Evolutionary conservation across 2,329 filamentous ascomycete genomes (phyloP), one percentile per base, ranked within the genome.

Genomic region (Lasiodiplodia sp.): DNA sequence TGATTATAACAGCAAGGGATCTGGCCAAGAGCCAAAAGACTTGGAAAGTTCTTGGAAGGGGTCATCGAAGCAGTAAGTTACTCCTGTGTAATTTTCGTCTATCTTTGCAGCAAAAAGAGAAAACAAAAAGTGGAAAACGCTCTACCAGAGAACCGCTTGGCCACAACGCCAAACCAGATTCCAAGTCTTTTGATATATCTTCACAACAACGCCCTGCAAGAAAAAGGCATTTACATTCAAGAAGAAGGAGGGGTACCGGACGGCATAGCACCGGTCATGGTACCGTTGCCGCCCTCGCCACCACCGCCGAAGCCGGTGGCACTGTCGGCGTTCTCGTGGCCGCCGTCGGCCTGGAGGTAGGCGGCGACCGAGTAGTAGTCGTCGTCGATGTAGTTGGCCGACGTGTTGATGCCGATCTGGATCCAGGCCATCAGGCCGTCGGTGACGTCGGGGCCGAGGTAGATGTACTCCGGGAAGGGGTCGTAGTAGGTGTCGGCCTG

Each of bases 391-490:
- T 57, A 68, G 67, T 65, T 65, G 12, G 53, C 62, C 16, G 51
- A 60, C 14, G 53, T 69, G 62, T 69, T 69, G 62, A 69, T 55
- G 47, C 62, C 68, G 44, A 69, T 60, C 40, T 58, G 52, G 60
- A 79, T 72, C 76, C 76, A 79, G 23, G 72, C 77, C 55, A 78
- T 76, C 16, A 79, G 66, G 66, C 77, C 77, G 23, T 76, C 73
- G 6, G 73, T 71, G 5, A 78, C 74, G 49, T 78, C 75, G 52
- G 88, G 82, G 11, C 87, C 87, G 2, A 90, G 81, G 23, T 85
- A 80, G 11, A 86, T 82, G 71, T 88, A 88, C 73, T 89, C 83
- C 68, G 88, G 79, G 73, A 89, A 82, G 0, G 88, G 88, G 69
- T 85, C 86, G 53, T 83, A 82, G 49, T 49, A 51, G 82, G 82